phyloP scores from a whole-genome alignment of 768 basidiomycete genomes.

The Epithele typhae region DNA sequence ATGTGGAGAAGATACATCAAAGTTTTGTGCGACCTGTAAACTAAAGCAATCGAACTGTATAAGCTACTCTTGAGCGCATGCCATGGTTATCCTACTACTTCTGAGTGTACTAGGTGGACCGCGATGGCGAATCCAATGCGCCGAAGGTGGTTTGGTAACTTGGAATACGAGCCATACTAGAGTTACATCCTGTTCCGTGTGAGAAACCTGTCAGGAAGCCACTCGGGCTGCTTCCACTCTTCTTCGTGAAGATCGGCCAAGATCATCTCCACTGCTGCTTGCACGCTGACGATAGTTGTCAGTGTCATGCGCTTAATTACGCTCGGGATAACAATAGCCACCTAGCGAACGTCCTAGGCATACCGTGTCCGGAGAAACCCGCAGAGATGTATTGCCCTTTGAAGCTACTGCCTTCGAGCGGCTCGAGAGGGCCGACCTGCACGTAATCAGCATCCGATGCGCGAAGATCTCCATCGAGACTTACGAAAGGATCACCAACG shows the following conservation, averaged over 20 bases:
- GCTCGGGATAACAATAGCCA: slow-evolving; percentile 24
- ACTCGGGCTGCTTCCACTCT: slow-evolving; percentile 49
- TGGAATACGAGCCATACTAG: no score
- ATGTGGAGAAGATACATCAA: no score
- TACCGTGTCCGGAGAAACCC: slow-evolving; percentile 76
- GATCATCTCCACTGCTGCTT: slow-evolving; percentile 59
- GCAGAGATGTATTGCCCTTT: slow-evolving; percentile 68
- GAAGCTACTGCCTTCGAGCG: slow-evolving; percentile 21
- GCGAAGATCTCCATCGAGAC: slow-evolving; percentile 21
- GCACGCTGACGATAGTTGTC: slow-evolving; percentile 45
- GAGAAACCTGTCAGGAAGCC: no score
- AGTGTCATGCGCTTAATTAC: neutral
- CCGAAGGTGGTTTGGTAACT: no score
- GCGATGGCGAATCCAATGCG: no score
- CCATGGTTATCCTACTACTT: no score
- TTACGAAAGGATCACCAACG: slow-evolving; percentile 61
- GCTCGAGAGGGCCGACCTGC: slow-evolving; percentile 55
- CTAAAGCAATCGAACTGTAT: no score
- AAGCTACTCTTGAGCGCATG: no score
- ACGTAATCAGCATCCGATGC: neutral
- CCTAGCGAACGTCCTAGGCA: slow-evolving; percentile 76
- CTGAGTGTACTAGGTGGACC: no score
- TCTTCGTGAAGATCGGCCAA: slow-evolving; percentile 38
- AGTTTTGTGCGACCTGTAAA: no score
- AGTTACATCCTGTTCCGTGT: no score